Evolutionary conservation across 2,329 filamentous ascomycete species (phyloP).

Genomic region (Xylaria sp.): DNA sequence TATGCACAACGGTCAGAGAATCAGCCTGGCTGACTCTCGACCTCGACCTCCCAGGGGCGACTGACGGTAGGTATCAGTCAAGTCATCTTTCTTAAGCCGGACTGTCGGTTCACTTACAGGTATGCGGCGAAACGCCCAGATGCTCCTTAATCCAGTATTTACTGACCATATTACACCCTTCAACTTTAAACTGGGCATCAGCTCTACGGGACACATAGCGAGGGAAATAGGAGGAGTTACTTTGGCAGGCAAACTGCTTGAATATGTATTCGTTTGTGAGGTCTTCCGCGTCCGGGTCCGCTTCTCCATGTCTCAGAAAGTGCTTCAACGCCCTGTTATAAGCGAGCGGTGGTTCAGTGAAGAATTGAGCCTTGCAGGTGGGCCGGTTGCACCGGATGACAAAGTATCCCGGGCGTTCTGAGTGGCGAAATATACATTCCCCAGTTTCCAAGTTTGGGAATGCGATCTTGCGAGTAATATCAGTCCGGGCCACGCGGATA

Average conservation of each 20-base stretch:
- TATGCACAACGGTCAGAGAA: constrained; percentile 4
- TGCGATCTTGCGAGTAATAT: constrained; percentile 30
- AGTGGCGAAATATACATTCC: constrained; percentile 37
- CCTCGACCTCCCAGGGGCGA: constrained; percentile 23
- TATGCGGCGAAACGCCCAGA: constrained; percentile 31
- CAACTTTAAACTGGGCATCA: constrained; percentile 25
- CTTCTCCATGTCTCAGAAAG: constrained; percentile 31
- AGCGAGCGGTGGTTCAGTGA: constrained; percentile 33
- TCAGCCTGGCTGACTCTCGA: constrained; percentile 10
- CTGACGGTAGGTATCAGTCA: constrained; percentile 19
- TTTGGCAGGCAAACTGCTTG: constrained; percentile 33
- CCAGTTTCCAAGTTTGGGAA: constrained; percentile 33
- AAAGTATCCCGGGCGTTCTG: constrained; percentile 29
- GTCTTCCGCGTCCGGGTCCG: constrained; percentile 14
- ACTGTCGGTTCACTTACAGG: constrained; percentile 26
- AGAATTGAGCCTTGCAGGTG: constrained; percentile 25
- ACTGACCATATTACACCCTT: constrained; percentile 31
- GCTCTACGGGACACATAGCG: not conserved
- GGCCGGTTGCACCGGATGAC: constrained; percentile 34
- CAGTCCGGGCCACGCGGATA: constrained; percentile 5
- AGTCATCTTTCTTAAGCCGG: not conserved
- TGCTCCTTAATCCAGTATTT: constrained; percentile 37
- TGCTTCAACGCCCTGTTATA: constrained; percentile 36
- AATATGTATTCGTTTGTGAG: constrained; percentile 38
- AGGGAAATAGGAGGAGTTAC: constrained; percentile 14